Evolutionary conservation across 192 early-diverging fungal species (phyloP), one percentile per base, ranked within the genome.

Genomic region (Thamnidium elegans): DNA sequence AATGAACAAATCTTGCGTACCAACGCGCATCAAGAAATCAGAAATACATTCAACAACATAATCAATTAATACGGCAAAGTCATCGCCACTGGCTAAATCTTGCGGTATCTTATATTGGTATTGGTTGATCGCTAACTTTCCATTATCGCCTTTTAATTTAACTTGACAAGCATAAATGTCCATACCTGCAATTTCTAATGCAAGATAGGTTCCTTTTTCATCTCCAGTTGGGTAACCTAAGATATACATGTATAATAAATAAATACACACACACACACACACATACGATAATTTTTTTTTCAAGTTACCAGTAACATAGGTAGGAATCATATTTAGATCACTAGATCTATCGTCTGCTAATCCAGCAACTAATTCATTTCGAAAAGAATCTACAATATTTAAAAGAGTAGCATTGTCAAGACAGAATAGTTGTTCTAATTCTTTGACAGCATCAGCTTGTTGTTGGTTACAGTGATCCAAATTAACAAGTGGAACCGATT

Each of bases 131-230:
- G 82, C 80, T 47, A 88, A 79, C 21, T 82, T 71, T 19, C 74
- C 82, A 53, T 90, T 86, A 44, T 86, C 79, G 36, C 93, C 92
- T 62, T 85, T 85, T 47, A 98, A 81, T 30, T 79, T 84, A 11
- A 97, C 87, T 71, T 90, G 82, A 78, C 93, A 95, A 2, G 95
- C 92, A 42, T 71, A 71, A n/a, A 99, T 82, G 73, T 98, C 95
- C 65, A 91, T 92, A 19, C 94, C 95, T 42, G 93, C 94, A 23
- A 98, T 80, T 72, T 98, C 96, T 36, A 98, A 73, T 23, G 96
- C 94, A 31, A 98, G 81, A 71, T 83, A 93, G 4, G 86, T 85
- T 17, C 96, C 96, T 44, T 79, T 81, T 66, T 98, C 96, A 69
- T 84, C 79, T n/a, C 96, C 96, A 52, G 86, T 89, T 7, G 94